Percentiles rank a stretch among this genome's conserved stretches.
These are phyloP conservation scores for Mollisia scopiformis DNA, from an alignment of 2,329 filamentous ascomycete species.

Conservation along the genomic window DNA sequence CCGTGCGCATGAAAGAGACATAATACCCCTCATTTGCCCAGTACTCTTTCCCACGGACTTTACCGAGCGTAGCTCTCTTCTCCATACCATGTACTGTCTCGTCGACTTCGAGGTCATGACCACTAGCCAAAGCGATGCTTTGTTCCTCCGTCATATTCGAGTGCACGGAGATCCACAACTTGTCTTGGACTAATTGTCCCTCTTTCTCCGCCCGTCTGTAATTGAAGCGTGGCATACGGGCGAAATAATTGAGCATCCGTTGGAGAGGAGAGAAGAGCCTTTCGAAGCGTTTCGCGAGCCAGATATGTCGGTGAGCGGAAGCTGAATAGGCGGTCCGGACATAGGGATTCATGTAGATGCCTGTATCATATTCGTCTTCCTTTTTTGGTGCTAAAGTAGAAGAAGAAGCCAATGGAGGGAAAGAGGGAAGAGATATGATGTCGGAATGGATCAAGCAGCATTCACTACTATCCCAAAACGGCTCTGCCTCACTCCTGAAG, in stretches of 20 bases:
- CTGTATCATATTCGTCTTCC: constrained; percentile 46
- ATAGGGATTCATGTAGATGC: constrained; percentile 76
- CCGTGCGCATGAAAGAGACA: constrained; percentile 46
- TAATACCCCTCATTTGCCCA: constrained; percentile 40
- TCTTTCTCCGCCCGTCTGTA: constrained; percentile 61
- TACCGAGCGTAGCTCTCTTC: constrained; percentile 29
- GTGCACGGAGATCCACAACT: constrained; percentile 47
- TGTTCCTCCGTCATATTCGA: constrained; percentile 33
- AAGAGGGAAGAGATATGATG: constrained; percentile 38
- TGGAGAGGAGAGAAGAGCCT: constrained; percentile 64
- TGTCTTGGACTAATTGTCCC: constrained; percentile 56
- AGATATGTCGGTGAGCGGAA: constrained; percentile 59
- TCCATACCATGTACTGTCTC: constrained; percentile 3
- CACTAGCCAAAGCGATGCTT: constrained; percentile 7
- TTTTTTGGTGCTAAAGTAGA: constrained; percentile 1
- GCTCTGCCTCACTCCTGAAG: constrained; percentile 61
- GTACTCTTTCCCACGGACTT: constrained; percentile 22
- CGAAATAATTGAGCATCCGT: constrained; percentile 56
- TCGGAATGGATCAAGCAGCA: constrained; percentile 62
- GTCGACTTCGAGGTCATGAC: constrained; percentile 25
- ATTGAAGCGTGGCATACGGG: constrained; percentile 61
- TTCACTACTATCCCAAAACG: constrained; percentile 66
- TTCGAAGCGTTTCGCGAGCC: constrained; percentile 66
- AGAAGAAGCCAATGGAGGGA: constrained; percentile 6
- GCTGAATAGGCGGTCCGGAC: constrained; percentile 71